phyloP scores from a whole-genome alignment of 1,139 yeast species.

The Nakaseomyces nivariensis region DNA sequence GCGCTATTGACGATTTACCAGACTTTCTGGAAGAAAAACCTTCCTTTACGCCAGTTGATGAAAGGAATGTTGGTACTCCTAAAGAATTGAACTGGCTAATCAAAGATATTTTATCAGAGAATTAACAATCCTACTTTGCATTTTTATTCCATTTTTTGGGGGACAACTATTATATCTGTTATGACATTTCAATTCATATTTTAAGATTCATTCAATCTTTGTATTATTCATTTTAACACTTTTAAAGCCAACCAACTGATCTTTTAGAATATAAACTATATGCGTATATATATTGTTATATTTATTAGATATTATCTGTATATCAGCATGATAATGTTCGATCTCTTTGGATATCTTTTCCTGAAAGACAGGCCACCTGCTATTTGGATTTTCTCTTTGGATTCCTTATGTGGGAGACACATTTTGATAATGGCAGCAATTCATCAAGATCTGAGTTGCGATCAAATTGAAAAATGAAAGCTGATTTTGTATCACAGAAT shows the following conservation, averaged over 20 bases:
- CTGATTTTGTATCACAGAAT: conserved; percentile 21
- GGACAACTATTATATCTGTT: not conserved
- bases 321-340: too few species aligned
- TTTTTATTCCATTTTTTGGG: not conserved
- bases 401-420: conserved; percentile 8
- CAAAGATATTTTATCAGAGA: conserved; percentile 40
- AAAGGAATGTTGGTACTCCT: conserved; percentile 45
- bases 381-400: conserved; percentile 1
- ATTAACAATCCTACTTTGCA: conserved; percentile 2
- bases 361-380: too few species aligned
- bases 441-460: conserved; percentile 5
- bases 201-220: not conserved
- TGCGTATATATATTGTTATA: too few species aligned
- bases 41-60: conserved; percentile 25
- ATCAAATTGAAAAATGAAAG: conserved; percentile 13
- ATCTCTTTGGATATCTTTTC: too few species aligned
- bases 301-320: too few species aligned
- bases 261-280: not conserved
- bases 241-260: not conserved
- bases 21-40: conserved; percentile 26
- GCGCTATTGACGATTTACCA: conserved; percentile 34
- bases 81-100: conserved; percentile 66
- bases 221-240: not conserved
- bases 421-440: conserved; percentile 10
- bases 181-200: conserved; percentile 1